Base-by-base conservation (phyloP, 352 stramenopile species). In the Pythium coloratum region DNA sequence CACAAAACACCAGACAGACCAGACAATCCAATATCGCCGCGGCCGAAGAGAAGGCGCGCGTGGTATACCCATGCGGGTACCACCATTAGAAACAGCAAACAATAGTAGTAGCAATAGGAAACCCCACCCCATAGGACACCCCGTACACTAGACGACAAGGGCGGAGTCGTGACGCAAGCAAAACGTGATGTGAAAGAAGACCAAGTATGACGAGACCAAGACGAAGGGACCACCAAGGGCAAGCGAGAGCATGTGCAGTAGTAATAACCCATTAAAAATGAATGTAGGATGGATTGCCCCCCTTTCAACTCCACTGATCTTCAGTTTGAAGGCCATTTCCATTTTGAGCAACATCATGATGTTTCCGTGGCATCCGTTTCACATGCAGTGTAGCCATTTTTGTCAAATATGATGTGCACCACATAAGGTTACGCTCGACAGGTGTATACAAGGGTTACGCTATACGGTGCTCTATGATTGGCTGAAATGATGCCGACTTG, bases 101-200 rank as follows among this genome's bases (percentile, higher is more conserved):
- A 70, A 46, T 59, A 64, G 55, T 69, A 69, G 63, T 46, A 64
- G 55, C 59, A 64, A 55, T 68, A 68, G 54, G 51, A 66, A n/a
- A 32, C 36, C 60, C 46, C 50, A 16, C 40, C 44, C 54, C 14
- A 57, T 57, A 40, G 26, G n/a, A 36, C n/a, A 38, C 36, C 32
- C 14, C 34, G 67, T 73, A 73, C 55, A 73, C 67, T 73, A 73
- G 67, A 58, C 46, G 67, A 58, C 46, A 55, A 72, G 66, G 51
- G 62, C 67, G 36, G 67, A 69, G 61, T 69, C 61, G 67, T 69
- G 32, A 50, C 51, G 66, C 59, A 44, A 66, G 51, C 34, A 71
- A 64, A 53, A 12, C 20, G 59, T 65, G 60, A 68, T 72, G 66
- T 72, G 55, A 67, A 62, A 70, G 28, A 60, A 68, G 62, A 68